These are phyloP conservation scores for Trichoderma afroharzianum DNA, from an alignment of 2,329 filamentous ascomycete genomes.

Conservation along the genomic window DNA sequence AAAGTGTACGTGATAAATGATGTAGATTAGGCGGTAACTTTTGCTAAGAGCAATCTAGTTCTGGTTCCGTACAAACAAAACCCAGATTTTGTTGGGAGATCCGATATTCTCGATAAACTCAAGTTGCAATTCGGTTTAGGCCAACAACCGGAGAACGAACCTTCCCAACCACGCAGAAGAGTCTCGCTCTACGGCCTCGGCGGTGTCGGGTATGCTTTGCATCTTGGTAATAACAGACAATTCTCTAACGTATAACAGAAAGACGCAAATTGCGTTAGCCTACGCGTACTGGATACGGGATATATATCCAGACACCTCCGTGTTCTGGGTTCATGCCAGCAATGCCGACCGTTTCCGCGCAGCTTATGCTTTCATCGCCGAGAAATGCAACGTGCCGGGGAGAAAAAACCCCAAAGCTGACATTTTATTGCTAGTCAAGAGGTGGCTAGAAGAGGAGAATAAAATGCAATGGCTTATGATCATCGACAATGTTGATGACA, in stretches of 20 bases:
- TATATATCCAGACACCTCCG: constrained; percentile 22
- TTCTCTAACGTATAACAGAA: neutral
- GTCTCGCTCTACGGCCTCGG: constrained; percentile 8
- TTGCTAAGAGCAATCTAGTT: constrained; percentile 12
- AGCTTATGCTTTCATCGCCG: constrained; percentile 26
- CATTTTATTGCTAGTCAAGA: constrained; percentile 25
- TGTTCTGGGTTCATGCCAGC: constrained; percentile 36
- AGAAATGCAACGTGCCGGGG: constrained; percentile 25
- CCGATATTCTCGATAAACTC: neutral
- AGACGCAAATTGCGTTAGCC: constrained; percentile 1
- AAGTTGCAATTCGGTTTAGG: constrained; percentile 10
- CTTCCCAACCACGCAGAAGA: neutral
- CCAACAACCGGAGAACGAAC: neutral
- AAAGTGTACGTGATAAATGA: neutral
- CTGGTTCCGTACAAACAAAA: constrained; percentile 18
- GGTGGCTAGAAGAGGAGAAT: constrained; percentile 27
- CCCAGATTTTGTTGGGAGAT: constrained; percentile 13
- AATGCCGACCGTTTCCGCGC: constrained; percentile 29
- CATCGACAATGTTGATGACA: constrained; percentile 21
- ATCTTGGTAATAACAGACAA: neutral
- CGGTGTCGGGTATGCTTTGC: neutral
- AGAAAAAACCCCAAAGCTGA: constrained; percentile 23
- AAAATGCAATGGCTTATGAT: constrained; percentile 23
- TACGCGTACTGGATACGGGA: constrained; percentile 27
- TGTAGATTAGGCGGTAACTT: neutral